phyloP scores from a whole-genome alignment of 192 early-diverging fungal species.

The Coemansia sp. region DNA sequence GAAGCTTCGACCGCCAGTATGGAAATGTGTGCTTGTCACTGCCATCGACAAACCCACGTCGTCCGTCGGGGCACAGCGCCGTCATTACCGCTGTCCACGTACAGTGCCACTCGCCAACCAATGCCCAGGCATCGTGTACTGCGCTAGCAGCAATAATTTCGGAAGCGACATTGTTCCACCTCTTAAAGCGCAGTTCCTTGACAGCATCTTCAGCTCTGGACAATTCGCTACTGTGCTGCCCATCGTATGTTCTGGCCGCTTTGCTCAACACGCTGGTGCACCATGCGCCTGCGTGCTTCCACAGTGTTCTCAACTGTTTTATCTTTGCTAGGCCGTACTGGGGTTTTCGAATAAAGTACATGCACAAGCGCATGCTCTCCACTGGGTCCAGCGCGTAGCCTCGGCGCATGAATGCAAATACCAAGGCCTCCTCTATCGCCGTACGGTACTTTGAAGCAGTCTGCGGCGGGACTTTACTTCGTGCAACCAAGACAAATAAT shows the following conservation, averaged over 20 bases:
- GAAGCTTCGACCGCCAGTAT: slow-evolving; percentile 42
- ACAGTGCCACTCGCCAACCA: slow-evolving; percentile 38
- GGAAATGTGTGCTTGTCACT: slow-evolving; percentile 25
- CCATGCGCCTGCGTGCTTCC: slow-evolving; percentile 27
- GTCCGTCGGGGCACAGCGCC: slow-evolving; percentile 31
- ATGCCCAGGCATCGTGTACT: slow-evolving; percentile 9
- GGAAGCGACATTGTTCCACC: slow-evolving; percentile 55
- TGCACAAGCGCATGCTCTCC: slow-evolving; percentile 39
- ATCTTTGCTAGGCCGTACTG: neutral
- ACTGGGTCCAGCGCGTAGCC: slow-evolving; percentile 33
- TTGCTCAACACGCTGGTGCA: slow-evolving; percentile 10
- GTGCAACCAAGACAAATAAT: slow-evolving; percentile 33
- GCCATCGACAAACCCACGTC: slow-evolving; percentile 22
- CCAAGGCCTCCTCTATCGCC: slow-evolving; percentile 48
- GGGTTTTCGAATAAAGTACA: slow-evolving; percentile 30
- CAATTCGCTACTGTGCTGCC: neutral
- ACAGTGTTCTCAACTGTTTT: slow-evolving; percentile 18
- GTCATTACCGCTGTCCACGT: slow-evolving; percentile 39
- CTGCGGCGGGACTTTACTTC: slow-evolving; percentile 27
- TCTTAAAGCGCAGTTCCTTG: slow-evolving; percentile 45
- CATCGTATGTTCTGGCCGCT: neutral
- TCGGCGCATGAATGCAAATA: slow-evolving; percentile 41
- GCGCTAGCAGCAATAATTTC: slow-evolving; percentile 12
- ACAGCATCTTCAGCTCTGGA: neutral
- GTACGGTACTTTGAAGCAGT: slow-evolving; percentile 19